Percentiles rank a stretch among this genome's conserved stretches.
Conservation (phyloP, 1,139 yeast genomes). For the Suhomyces terraborum region DNA sequence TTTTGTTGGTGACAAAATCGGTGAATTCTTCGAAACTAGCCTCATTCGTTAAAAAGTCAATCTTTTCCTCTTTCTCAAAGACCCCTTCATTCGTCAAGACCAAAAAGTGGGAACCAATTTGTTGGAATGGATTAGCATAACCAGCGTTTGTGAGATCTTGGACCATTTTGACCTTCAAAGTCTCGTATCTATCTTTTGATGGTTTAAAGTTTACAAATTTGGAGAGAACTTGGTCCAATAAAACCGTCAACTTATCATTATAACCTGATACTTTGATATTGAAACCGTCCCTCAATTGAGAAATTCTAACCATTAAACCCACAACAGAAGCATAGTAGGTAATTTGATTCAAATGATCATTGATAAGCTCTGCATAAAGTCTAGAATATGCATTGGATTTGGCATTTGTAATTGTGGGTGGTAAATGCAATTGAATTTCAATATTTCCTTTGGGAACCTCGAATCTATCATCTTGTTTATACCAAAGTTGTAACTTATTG, state of each 20-base stretch:
- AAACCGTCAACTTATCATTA: slow-evolving; percentile 71
- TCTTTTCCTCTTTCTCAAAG: slow-evolving; percentile 65
- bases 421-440: slow-evolving; percentile 64
- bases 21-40: slow-evolving; percentile 53
- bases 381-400: slow-evolving; percentile 58
- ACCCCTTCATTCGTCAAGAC: slow-evolving; percentile 69
- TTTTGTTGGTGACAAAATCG: slow-evolving; percentile 39
- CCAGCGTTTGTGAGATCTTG: slow-evolving; percentile 71
- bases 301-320: slow-evolving; percentile 63
- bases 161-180: slow-evolving; percentile 61
- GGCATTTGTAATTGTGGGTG: slow-evolving; percentile 60
- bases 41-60: slow-evolving; percentile 46
- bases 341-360: slow-evolving; percentile 73
- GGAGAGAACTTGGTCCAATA: slow-evolving; percentile 60
- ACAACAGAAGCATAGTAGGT: slow-evolving; percentile 86
- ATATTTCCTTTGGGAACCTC: slow-evolving; percentile 85
- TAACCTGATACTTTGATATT: slow-evolving; percentile 73
- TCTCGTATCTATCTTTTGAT: slow-evolving; percentile 58
- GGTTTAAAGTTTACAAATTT: slow-evolving; percentile 57
- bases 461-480: slow-evolving; percentile 85
- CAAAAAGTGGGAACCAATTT: slow-evolving; percentile 64
- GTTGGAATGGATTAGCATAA: slow-evolving; percentile 74
- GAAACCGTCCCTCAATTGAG: slow-evolving; percentile 69
- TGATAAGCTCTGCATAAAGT: slow-evolving; percentile 66
- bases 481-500: slow-evolving; percentile 63